Base-by-base conservation (phyloP, 176 grass and related monocot species). In the Saccharum officinarum region DNA sequence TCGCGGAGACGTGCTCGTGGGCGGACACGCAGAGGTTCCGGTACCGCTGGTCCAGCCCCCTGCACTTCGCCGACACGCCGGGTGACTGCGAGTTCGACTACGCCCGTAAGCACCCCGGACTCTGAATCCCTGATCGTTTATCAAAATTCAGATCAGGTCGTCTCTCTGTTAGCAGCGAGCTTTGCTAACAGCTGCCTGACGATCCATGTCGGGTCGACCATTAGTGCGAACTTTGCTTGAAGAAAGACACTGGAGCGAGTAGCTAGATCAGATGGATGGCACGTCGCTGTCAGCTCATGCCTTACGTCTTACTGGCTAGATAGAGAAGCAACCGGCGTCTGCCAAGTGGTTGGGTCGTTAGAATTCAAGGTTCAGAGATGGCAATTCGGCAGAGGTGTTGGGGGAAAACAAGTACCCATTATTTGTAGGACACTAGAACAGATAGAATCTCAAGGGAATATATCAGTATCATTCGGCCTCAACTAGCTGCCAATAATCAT, bases 1-100 rank as follows among this genome's bases (percentile, higher is more conserved):
- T 95, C 10, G 90, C 90, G 10, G 75, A 87, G 40, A 80, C 84
- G 60, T 95, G 93, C 76, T 87, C 84, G 30, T 94, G 94, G 94
- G 84, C 94, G 18, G 91, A 95, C 80, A 23, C 1, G 40, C 59
- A 89, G 65, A 86, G 91, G 5, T 91, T 85, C 77, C 83, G 82
- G 14, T 91, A 89, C 83, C 38, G 15, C 17, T 95, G 94, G 94
- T 93, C 94, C 36, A 88, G 91, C 83, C 49, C 84, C 2, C 89
- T 93, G 10, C 91, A 91, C 40, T 96, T 90, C 75, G 52, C 85
- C 59, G 85, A 93, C 84, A 92, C 83, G 3, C 90, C 91, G 0
- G 85, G 85, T 0, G 90, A 90, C 36, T 95, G 90, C 93, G 68
- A 57, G 7, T 95, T 88, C 87, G 74, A 79, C 68, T 95, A 92